Evolutionary conservation across 352 stramenopile species (phyloP).

Genomic region (Aphanomyces invadans): DNA sequence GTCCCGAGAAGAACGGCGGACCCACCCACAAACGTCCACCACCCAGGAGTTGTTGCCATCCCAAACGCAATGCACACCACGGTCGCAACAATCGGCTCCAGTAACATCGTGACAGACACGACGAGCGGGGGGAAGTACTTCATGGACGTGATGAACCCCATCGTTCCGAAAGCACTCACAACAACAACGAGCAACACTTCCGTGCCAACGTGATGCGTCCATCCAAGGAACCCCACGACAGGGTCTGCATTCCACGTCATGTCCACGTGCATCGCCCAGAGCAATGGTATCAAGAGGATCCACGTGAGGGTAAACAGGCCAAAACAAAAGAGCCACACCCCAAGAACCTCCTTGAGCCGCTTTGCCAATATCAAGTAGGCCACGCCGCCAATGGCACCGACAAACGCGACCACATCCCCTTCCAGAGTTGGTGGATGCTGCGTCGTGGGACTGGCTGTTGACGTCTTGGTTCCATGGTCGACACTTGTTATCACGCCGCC

Average conservation of each 20-base stretch:
- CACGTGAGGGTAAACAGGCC: constrained; percentile 32
- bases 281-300: constrained; percentile 31
- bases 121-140: constrained; percentile 57
- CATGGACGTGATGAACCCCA: constrained; percentile 46
- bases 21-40: constrained; percentile 38
- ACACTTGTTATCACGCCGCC: constrained; percentile 39
- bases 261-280: constrained; percentile 24
- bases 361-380: constrained; percentile 76
- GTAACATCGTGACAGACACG: constrained; percentile 49
- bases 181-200: constrained; percentile 46
- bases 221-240: constrained; percentile 33
- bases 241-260: constrained; percentile 25
- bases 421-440: constrained; percentile 8
- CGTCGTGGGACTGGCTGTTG: not conserved
- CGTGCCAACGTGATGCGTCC: constrained; percentile 41
- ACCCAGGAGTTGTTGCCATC: constrained; percentile 33
- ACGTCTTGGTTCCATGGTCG: constrained; percentile 24
- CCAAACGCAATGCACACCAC: constrained; percentile 38
- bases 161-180: constrained; percentile 39
- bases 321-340: constrained; percentile 41
- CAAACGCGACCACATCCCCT: constrained; percentile 62
- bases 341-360: constrained; percentile 49
- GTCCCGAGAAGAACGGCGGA: constrained; percentile 34
- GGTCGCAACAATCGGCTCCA: constrained; percentile 43
- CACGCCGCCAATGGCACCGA: constrained; percentile 55